Evolutionary conservation across 768 basidiomycete genomes (phyloP).

Genomic region (Crepidotus variabilis): DNA sequence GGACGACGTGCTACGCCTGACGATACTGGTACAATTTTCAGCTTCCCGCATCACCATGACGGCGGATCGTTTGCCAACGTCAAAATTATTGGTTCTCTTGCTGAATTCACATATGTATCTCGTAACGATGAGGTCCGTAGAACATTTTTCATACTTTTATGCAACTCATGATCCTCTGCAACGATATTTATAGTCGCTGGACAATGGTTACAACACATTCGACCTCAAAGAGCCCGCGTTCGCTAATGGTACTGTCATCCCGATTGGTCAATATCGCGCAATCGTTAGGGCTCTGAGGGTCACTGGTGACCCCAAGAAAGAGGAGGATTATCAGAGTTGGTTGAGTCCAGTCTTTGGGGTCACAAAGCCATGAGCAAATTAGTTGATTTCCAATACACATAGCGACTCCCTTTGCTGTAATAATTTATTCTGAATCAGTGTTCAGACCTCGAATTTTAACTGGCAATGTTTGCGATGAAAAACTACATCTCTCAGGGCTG

Average conservation of each 20-base stretch:
- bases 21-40: not conserved
- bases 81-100: slow-evolving; percentile 44
- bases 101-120: slow-evolving; percentile 41
- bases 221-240: slow-evolving; percentile 24
- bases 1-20: not conserved
- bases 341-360: slow-evolving; percentile 46
- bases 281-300: slow-evolving; percentile 37
- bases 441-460: too few species aligned
- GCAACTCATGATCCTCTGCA: not conserved
- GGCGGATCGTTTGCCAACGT: slow-evolving; percentile 35
- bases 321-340: slow-evolving; percentile 44
- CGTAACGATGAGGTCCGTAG: slow-evolving; percentile 42
- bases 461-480: too few species aligned
- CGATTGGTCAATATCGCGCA: slow-evolving; percentile 36
- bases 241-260: slow-evolving; percentile 39
- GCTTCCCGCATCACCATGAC: not conserved
- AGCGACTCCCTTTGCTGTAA: too few species aligned
- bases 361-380: too few species aligned
- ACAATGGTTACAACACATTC: not conserved
- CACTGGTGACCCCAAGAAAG: slow-evolving; percentile 35
- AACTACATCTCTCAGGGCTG: too few species aligned
- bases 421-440: too few species aligned
- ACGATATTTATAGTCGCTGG: not conserved
- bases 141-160: not conserved
- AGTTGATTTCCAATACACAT: too few species aligned